Evolutionary conservation across 148 eudicot species (phyloP).

Genomic region (Cornus florida): DNA sequence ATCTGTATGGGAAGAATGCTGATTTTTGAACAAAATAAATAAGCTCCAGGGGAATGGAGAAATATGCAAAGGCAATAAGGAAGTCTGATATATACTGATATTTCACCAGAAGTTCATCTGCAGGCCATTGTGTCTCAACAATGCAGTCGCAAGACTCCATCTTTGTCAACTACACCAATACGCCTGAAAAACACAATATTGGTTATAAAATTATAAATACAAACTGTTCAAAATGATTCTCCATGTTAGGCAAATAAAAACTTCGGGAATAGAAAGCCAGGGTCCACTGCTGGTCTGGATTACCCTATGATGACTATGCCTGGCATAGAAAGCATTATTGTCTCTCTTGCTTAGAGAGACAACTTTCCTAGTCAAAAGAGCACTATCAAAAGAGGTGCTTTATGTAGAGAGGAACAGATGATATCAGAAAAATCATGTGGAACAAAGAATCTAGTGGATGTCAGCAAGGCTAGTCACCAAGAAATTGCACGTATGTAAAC

Average conservation of each 20-base stretch:
- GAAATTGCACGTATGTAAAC: not conserved
- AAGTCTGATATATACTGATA: conserved; percentile 91
- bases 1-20: conserved; percentile 88
- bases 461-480: not conserved
- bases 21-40: conserved; percentile 88
- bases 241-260: not conserved
- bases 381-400: not conserved
- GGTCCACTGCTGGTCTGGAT: not conserved
- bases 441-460: not conserved
- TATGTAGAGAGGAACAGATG: not conserved
- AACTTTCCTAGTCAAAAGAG: not conserved
- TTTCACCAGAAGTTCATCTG: conserved; percentile 74
- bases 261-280: no score
- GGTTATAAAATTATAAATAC: not conserved
- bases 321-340: not conserved
- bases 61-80: conserved; percentile 85
- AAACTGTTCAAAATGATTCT: not conserved
- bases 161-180: conserved; percentile 17
- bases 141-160: conserved; percentile 88
- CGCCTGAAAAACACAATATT: conserved; percentile 29
- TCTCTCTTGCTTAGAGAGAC: not conserved
- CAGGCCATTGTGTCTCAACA: conserved; percentile 76
- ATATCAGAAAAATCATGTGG: not conserved
- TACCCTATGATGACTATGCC: no score
- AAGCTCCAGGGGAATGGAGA: conserved; percentile 92